Evolutionary conservation across 2,329 filamentous ascomycete species (phyloP).

Genomic region (Clonostachys solani): DNA sequence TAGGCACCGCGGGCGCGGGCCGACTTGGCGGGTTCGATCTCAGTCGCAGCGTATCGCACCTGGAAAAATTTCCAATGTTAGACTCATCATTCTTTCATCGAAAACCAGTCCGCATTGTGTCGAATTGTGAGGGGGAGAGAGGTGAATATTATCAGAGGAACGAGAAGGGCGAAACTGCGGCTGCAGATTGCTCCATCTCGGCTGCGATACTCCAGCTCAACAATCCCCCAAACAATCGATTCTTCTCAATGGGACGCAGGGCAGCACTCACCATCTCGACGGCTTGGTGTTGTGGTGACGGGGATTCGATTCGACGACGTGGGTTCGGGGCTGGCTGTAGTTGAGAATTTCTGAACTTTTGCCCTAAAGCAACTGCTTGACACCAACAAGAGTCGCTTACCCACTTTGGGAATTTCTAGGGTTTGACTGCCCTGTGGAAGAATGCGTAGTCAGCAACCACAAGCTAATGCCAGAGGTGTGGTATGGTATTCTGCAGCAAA

Average conservation of each 20-base stretch:
- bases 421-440: constrained; percentile 30
- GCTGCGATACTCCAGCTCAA: too few species aligned
- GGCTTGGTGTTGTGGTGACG: constrained; percentile 45
- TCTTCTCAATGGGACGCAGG: constrained; percentile 12
- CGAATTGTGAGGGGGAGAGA: not conserved
- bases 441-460: too few species aligned
- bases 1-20: constrained; percentile 98
- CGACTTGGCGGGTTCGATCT: constrained; percentile 86
- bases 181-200: too few species aligned
- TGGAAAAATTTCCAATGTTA: constrained; percentile 23
- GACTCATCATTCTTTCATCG: too few species aligned
- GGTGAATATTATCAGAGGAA: not conserved
- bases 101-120: too few species aligned
- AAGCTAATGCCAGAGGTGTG: too few species aligned
- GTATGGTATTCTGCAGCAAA: too few species aligned
- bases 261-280: constrained; percentile 52
- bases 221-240: not conserved
- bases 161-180: too few species aligned
- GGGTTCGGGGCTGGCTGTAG: constrained; percentile 36
- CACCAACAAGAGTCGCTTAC: constrained; percentile 40
- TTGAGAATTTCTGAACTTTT: constrained; percentile 44
- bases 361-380: constrained; percentile 23
- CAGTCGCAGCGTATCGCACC: constrained; percentile 95
- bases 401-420: constrained; percentile 28
- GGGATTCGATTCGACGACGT: constrained; percentile 41